These are phyloP conservation scores for Pestalotiopsis sp. DNA, from an alignment of 2,329 filamentous ascomycete species.

Conservation along the genomic window DNA sequence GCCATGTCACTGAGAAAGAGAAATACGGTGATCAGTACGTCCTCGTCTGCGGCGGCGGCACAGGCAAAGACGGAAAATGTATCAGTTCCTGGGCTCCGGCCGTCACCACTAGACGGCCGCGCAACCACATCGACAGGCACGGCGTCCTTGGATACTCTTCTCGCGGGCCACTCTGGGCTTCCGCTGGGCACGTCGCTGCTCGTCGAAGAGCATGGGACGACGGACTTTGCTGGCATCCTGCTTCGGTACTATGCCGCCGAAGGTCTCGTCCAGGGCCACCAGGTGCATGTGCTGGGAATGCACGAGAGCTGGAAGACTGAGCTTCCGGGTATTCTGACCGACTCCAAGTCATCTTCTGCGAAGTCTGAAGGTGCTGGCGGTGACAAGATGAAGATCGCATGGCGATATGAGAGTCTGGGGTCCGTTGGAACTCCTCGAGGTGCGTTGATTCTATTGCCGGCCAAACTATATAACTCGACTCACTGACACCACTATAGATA, in stretches of 20 bases:
- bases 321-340: constrained; percentile 69
- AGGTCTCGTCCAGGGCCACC: constrained; percentile 87
- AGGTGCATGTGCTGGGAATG: constrained; percentile 81
- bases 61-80: constrained; percentile 38
- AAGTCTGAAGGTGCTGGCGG: constrained; percentile 43
- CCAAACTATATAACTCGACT: background rate
- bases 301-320: constrained; percentile 81
- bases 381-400: constrained; percentile 98
- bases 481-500: constrained; percentile 21
- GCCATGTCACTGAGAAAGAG: constrained; percentile 62
- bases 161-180: constrained; percentile 85
- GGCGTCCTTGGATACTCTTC: constrained; percentile 77
- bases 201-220: constrained; percentile 87
- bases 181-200: constrained; percentile 80
- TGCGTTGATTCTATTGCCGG: constrained; percentile 38
- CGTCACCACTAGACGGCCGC: constrained; percentile 86
- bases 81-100: constrained; percentile 61
- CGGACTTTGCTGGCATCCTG: constrained; percentile 86
- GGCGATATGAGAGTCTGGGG: constrained; percentile 88
- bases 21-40: constrained; percentile 52
- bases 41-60: constrained; percentile 29
- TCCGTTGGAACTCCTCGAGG: constrained; percentile 69
- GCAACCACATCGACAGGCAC: constrained; percentile 91
- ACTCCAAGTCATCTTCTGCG: constrained; percentile 35
- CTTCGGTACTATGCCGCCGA: constrained; percentile 91